Conservation (phyloP, 805 yeast genomes). For the Lachancea quebecensis region DNA sequence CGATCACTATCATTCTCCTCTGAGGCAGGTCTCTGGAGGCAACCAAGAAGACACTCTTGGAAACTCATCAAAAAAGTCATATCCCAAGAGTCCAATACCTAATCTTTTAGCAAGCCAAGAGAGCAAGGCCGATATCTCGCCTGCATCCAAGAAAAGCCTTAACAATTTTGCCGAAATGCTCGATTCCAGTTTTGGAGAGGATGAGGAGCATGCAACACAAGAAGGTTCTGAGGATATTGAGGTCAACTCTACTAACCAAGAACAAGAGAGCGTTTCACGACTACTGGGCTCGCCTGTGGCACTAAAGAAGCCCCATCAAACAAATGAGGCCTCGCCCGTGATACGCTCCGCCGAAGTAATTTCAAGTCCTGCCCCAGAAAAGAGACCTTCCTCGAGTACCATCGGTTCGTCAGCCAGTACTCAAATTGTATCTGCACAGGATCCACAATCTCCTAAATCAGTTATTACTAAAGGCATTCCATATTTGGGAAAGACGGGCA, state of each 20-base stretch:
- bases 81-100: slow-evolving; percentile 8
- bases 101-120: slow-evolving; percentile 3
- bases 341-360: neutral
- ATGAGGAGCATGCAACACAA: neutral
- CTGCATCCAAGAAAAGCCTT: slow-evolving; percentile 24
- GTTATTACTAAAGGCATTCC: neutral
- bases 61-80: neutral
- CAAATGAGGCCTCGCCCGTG: neutral
- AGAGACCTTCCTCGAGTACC: neutral
- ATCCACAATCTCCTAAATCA: slow-evolving; percentile 4
- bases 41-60: slow-evolving; percentile 5
- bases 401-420: neutral
- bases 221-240: neutral
- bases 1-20: slow-evolving; percentile 30
- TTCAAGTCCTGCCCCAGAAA: neutral
- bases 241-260: neutral
- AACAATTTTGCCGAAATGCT: slow-evolving; percentile 24
- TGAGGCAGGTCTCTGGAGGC: slow-evolving; percentile 13
- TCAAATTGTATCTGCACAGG: neutral
- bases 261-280: neutral
- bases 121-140: slow-evolving; percentile 22
- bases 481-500: neutral
- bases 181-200: slow-evolving; percentile 19
- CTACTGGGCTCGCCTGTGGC: slow-evolving; percentile 6
- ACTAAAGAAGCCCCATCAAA: neutral